A percentile compares a stretch with the other conserved stretches of the same genome.
These are phyloP conservation scores for Sherardia arvensis DNA, from an alignment of 257 asterid species.

Conservation along the genomic window DNA sequence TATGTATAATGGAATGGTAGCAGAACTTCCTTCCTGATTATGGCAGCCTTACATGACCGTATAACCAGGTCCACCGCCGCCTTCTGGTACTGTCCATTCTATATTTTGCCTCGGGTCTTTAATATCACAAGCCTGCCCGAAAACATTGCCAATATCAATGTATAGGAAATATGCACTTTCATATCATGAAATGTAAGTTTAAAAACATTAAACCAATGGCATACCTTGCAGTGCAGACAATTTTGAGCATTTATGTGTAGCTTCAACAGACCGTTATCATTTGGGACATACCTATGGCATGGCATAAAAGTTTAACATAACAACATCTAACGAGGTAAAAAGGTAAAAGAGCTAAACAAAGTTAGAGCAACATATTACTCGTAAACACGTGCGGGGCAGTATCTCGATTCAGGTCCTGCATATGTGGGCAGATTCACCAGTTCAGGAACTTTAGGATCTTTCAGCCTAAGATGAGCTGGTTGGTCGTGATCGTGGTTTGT, in stretches of 20 bases:
- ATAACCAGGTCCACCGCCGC: constrained; percentile 98
- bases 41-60: constrained; percentile 45
- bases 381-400: constrained; percentile 94
- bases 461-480: constrained; percentile 81
- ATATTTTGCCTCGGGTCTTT: constrained; percentile 90
- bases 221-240: constrained; percentile 96
- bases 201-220: background rate
- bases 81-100: constrained; percentile 95
- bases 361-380: constrained; percentile 40
- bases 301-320: constrained; percentile 1
- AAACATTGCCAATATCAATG: background rate
- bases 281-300: constrained; percentile 45
- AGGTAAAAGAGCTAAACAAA: background rate
- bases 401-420: constrained; percentile 90
- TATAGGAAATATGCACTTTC: background rate
- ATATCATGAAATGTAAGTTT: background rate
- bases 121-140: constrained; percentile 84
- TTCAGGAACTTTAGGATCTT: constrained; percentile 60
- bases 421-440: constrained; percentile 57
- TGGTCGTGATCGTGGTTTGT: constrained; percentile 96
- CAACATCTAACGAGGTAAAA: background rate
- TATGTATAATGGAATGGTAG: no score
- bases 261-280: constrained; percentile 57
- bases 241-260: constrained; percentile 94
- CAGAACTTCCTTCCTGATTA: background rate